Evolutionary conservation across 345 rosid species (phyloP), one percentile per base, ranked within the genome.

Genomic region (Zanthoxylum bungeanum): DNA sequence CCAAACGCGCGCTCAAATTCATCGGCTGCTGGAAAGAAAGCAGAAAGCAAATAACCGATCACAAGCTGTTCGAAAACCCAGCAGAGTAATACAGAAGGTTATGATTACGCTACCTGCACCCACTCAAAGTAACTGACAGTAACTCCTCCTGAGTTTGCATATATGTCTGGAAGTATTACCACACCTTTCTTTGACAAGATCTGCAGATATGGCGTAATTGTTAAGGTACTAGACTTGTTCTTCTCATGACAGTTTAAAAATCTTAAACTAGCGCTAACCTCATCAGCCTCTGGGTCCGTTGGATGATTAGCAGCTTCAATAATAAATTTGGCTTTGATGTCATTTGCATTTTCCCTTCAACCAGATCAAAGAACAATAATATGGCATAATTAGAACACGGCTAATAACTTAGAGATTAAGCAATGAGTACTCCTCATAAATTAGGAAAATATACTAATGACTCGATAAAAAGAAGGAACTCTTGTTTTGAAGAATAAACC

Each of bases 91-190:
- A 56, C 3, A 52, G 17, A 9, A 56, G 58, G 16, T 21, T 9
- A 21, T 21, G 60, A 21, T 37, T 16, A 34, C 6, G 1, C 31
- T 87, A 91, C 98, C 97, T 91, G 97, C 77, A 92, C 99, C 99
- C 97, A 95, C 79, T 95, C 99, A 33, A 95, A 95, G 93, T 95
- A 91, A 72, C 98, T 95, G 55, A 95, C 98, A 5, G 98, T 92
- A 22, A 95, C 99, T 75, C 99, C 98, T 66, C 98, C 98, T 0
- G 99, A 90, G 83, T 95, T 95, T 21, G 99, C 93, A 79, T 87
- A 90, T 68, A 92, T 92, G 76, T 92, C 99, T 37, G 99, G 99
- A 30, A 95, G 98, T 71, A 95, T 95, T 22, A 83, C 82, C 27
- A 92, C 98, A 28, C 99, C 91, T 86, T 88, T 91, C 93, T 89